phyloP scores from a whole-genome alignment of 768 basidiomycete species.

The Mycena crocata region DNA sequence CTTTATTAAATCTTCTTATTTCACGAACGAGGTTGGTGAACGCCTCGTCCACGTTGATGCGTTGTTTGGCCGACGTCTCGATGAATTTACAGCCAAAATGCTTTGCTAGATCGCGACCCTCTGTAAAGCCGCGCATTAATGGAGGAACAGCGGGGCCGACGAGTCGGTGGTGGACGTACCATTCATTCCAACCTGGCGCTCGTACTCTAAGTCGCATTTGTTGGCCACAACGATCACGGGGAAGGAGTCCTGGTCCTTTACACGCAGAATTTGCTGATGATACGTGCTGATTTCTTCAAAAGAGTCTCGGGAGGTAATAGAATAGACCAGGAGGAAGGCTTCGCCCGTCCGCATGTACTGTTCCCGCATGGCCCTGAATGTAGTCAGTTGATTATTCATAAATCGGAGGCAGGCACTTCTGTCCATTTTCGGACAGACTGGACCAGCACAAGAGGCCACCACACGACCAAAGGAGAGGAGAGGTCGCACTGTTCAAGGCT shows the following conservation, averaged over 20 bases:
- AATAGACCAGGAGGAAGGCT: slow-evolving; percentile 97
- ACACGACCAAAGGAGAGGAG: neutral
- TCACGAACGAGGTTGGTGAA: slow-evolving; percentile 94
- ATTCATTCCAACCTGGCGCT: slow-evolving; percentile 95
- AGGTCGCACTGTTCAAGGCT: neutral
- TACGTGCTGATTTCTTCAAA: slow-evolving; percentile 97
- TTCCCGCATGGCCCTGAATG: slow-evolving; percentile 91
- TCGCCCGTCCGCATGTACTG: slow-evolving; percentile 99
- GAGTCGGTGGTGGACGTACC: slow-evolving; percentile 59
- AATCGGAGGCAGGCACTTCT: neutral
- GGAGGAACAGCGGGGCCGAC: neutral
- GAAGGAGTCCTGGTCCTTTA: slow-evolving; percentile 96
- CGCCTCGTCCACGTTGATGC: slow-evolving; percentile 96
- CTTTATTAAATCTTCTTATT: slow-evolving; percentile 95
- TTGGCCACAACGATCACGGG: slow-evolving; percentile 97
- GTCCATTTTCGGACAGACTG: neutral
- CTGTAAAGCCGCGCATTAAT: slow-evolving; percentile 54
- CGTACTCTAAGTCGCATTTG: slow-evolving; percentile 96
- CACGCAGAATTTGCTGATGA: slow-evolving; percentile 95
- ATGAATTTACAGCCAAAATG: slow-evolving; percentile 95
- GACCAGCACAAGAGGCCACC: no score
- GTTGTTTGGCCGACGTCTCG: slow-evolving; percentile 95
- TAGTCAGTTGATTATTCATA: neutral
- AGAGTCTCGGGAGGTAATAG: slow-evolving; percentile 95
- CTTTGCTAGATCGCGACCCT: slow-evolving; percentile 97